These are phyloP conservation scores for Solanum sitiens DNA, from an alignment of 257 asterid species.

Conservation along the genomic window DNA sequence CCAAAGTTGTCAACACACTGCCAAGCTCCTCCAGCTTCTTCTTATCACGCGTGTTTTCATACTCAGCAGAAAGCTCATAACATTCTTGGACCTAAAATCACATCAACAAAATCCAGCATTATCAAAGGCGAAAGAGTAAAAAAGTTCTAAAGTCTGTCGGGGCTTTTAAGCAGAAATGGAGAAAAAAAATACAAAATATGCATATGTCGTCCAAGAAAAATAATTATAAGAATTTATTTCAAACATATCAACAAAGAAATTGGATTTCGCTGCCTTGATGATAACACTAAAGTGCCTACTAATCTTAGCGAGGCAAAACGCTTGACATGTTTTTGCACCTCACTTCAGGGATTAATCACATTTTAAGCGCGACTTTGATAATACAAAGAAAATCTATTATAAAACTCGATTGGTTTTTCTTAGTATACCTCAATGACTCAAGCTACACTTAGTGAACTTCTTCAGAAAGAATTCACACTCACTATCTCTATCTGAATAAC, in stretches of 20 bases:
- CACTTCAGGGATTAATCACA: neutral
- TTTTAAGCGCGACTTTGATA: neutral
- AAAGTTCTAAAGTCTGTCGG: neutral
- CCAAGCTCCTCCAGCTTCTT: slow-evolving; percentile 41
- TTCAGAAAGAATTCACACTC: neutral
- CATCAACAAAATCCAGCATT: neutral
- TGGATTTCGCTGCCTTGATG: neutral
- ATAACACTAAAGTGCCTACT: neutral
- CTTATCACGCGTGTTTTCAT: slow-evolving; percentile 23
- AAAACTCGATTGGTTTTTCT: neutral
- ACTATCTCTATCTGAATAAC: neutral
- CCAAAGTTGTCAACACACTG: slow-evolving; percentile 28
- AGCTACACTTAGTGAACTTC: neutral
- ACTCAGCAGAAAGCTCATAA: slow-evolving; percentile 41
- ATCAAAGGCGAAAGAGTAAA: neutral
- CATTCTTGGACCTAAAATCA: slow-evolving; percentile 32
- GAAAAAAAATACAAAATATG: neutral
- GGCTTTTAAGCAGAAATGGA: neutral
- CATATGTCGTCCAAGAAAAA: neutral
- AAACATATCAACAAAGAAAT: neutral
- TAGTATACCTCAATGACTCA: neutral
- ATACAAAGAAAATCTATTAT: neutral
- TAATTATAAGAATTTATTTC: neutral
- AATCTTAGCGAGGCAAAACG: neutral
- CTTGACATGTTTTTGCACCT: neutral